A percentile compares a stretch with the other conserved stretches of the same genome.
These are phyloP conservation scores for Hypoxylon lenormandii DNA, from an alignment of 495 filamentous ascomycete genomes.

Conservation along the genomic window DNA sequence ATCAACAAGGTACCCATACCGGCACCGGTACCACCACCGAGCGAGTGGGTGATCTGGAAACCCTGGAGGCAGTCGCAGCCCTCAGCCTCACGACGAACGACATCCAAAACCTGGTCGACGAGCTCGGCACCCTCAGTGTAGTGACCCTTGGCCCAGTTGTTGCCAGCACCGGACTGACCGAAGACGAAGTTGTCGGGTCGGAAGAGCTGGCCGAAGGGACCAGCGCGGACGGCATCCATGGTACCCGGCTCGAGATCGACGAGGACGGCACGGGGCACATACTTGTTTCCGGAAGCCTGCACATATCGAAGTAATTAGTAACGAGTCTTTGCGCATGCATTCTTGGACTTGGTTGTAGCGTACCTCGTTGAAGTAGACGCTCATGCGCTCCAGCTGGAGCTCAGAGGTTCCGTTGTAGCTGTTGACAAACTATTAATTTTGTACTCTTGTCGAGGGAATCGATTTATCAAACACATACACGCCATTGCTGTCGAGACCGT, in stretches of 20 bases:
- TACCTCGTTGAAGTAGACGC: slow-evolving; percentile 99
- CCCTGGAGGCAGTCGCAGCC: slow-evolving; percentile 99
- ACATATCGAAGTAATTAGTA: slow-evolving; percentile 22
- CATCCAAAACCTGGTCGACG: slow-evolving; percentile 97
- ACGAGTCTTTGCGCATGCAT: background rate
- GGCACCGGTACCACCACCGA: slow-evolving; percentile 99
- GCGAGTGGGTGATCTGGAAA: slow-evolving; percentile 99
- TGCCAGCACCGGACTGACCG: slow-evolving; percentile 98
- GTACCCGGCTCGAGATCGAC: slow-evolving; percentile 99
- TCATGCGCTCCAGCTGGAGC: slow-evolving; percentile 99
- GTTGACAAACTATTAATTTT: slow-evolving; percentile 52
- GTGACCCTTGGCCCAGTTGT: slow-evolving; percentile 99
- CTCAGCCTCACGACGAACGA: slow-evolving; percentile 98
- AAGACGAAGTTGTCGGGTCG: slow-evolving; percentile 99
- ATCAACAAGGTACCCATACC: slow-evolving; percentile 99
- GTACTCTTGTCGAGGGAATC: slow-evolving; percentile 7
- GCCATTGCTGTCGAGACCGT: slow-evolving; percentile 96
- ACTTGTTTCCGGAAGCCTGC: slow-evolving; percentile 95
- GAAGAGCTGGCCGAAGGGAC: slow-evolving; percentile 99
- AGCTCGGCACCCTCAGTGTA: slow-evolving; percentile 99
- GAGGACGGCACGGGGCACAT: slow-evolving; percentile 98
- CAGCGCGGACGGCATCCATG: slow-evolving; percentile 99
- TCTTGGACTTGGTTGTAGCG: slow-evolving; percentile 26
- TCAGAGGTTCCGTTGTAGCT: slow-evolving; percentile 98
- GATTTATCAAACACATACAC: slow-evolving; percentile 57